Percentiles rank a stretch among this genome's conserved stretches.
Evolutionary conservation across 768 basidiomycete species (phyloP).

Genomic region (Psilocybe azurescens): DNA sequence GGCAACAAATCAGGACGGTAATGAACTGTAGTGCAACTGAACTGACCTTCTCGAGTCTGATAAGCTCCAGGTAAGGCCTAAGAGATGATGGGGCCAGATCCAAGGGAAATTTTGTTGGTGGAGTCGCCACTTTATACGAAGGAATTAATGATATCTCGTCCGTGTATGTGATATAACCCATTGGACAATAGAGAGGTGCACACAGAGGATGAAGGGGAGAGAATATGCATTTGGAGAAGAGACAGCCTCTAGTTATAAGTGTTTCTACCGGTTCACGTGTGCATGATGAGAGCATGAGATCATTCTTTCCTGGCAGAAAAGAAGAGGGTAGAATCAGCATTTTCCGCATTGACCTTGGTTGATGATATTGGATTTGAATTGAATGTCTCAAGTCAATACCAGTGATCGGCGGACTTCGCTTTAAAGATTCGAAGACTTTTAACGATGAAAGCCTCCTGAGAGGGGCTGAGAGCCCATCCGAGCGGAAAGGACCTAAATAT

Average conservation of each 20-base stretch:
- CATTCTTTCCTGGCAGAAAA: background rate
- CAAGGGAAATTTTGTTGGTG: conserved; percentile 36
- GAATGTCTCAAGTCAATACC: background rate
- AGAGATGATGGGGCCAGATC: conserved; percentile 31
- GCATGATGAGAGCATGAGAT: background rate
- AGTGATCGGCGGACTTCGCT: conserved; percentile 3
- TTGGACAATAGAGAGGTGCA: background rate
- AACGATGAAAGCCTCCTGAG: conserved; percentile 9
- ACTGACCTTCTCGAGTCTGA: conserved; percentile 53
- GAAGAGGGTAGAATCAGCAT: background rate
- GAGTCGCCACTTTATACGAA: conserved; percentile 1
- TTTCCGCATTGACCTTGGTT: background rate
- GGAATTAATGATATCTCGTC: conserved; percentile 18
- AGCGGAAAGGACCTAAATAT: background rate
- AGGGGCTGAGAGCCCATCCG: background rate
- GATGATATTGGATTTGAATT: conserved; percentile 5
- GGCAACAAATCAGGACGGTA: background rate
- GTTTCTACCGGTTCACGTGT: conserved; percentile 9
- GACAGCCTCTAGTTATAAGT: conserved; percentile 20
- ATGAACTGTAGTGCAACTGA: background rate
- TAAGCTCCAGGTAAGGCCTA: conserved; percentile 53
- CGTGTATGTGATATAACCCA: conserved; percentile 8
- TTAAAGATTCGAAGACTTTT: background rate
- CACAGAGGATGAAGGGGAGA: background rate
- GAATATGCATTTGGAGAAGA: background rate